Evolutionary conservation across 495 filamentous ascomycete species (phyloP).

Genomic region (Xylaria intraflava): DNA sequence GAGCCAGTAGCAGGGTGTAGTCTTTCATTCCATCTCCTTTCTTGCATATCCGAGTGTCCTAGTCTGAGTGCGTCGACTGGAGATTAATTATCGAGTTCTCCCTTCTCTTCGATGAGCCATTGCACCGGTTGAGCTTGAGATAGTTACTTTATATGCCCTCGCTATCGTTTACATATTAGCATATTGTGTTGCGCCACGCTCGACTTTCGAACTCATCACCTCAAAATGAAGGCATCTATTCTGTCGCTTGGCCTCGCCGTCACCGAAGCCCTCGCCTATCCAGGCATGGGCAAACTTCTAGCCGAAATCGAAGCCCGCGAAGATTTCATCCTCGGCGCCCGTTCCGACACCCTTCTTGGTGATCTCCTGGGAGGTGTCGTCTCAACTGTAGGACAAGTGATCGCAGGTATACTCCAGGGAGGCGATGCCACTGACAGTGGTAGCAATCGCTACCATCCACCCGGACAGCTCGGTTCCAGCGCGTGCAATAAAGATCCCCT

Average conservation of each 20-base stretch:
- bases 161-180: not conserved
- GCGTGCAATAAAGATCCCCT: conserved; percentile 30
- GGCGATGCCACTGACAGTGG: conserved; percentile 16
- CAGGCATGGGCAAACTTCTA: conserved; percentile 22
- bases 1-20: not conserved
- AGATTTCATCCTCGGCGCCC: conserved; percentile 11
- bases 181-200: not conserved
- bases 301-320: conserved; percentile 17
- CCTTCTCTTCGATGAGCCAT: not conserved
- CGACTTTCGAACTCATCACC: too few relatives aligned
- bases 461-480: conserved; percentile 16
- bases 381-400: conserved; percentile 15
- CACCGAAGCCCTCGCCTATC: conserved; percentile 16
- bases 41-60: not conserved
- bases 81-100: not conserved
- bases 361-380: conserved; percentile 25
- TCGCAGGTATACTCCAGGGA: conserved; percentile 25
- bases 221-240: conserved; percentile 13
- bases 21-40: not conserved
- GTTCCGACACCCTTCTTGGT: conserved; percentile 28
- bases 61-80: not conserved
- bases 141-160: not conserved
- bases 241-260: conserved; percentile 7
- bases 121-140: not conserved
- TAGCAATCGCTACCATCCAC: conserved; percentile 15